Evolutionary conservation across 208 protist genomes (phyloP), one percentile per base, ranked within the genome.

Genomic region (Novymonas esmeraldas): DNA sequence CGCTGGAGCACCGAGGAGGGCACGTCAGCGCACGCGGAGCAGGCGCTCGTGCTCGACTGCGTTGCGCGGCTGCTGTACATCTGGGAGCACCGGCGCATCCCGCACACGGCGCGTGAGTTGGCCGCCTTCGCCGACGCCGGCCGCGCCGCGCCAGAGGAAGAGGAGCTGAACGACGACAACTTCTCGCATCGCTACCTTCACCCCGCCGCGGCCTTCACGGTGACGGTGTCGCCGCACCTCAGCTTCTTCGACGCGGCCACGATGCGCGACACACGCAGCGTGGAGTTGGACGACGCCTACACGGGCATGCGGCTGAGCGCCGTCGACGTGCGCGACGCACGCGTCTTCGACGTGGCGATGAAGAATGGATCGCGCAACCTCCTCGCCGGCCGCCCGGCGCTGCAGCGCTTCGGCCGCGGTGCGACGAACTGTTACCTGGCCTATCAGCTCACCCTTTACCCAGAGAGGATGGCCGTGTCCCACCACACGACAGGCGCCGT

Each of bases 111-210:
- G 6, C 58, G 66, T 7, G 84, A 93, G 70, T 46, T 77, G 29
- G 36, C 44, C 33, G 34, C 65, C 34, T 61, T 63, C 34, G 14
- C 55, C 11, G 41, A 68, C n/a, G 50, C 45, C 7, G 54, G 52
- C n/a, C 42, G 48, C 6, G 26, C 24, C 18, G 61, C 38, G 29
- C 57, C 50, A 18, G 70, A 57, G 44, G 90, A 95, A 66, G 80
- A 93, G 56, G 79, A 85, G n/a, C 64, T 88, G 18, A 78, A 87
- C 62, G 90, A 93, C 26, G 85, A 93, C 64, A 93, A 91, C 70
- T 95, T 93, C 57, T 77, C 86, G 0, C 82, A 95, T 34, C 87
- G 90, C 42, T 95, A 93, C 62, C 62, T 92, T 10, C 85, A 95
- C 67, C 87, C 87, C 3, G 74, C 73, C 24, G 71, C 81, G 1